A percentile compares a stretch with the other conserved stretches of the same genome.
These are phyloP conservation scores for Alternaria gansuensis DNA, from an alignment of 2,329 filamentous ascomycete genomes.

Conservation along the genomic window DNA sequence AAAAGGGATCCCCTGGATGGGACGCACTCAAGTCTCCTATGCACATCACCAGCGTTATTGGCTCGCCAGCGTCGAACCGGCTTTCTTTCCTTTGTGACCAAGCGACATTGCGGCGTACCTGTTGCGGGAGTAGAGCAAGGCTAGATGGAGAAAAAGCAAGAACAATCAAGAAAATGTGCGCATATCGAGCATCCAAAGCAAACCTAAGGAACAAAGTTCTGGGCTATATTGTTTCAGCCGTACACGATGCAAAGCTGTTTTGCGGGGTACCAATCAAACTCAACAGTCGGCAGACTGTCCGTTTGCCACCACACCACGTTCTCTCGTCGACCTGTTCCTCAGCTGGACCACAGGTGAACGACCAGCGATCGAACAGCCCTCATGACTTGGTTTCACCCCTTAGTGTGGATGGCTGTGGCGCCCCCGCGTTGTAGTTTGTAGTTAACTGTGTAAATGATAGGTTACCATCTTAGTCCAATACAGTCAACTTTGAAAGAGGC, in stretches of 20 bases:
- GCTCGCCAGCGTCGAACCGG: background rate
- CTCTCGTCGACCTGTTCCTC: conserved; percentile 6
- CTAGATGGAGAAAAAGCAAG: conserved; percentile 13
- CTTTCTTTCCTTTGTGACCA: conserved; percentile 8
- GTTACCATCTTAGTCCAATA: conserved; percentile 6
- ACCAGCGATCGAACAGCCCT: background rate
- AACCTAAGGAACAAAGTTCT: conserved; percentile 20
- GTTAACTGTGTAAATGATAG: conserved; percentile 2
- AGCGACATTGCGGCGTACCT: conserved; percentile 14
- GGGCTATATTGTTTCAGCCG: conserved; percentile 18
- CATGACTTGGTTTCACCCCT: conserved; percentile 1
- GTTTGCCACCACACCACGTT: conserved; percentile 13
- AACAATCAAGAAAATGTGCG: conserved; percentile 7
- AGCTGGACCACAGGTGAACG: conserved; percentile 1
- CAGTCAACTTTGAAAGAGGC: conserved; percentile 4
- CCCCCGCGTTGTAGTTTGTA: background rate
- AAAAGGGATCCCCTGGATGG: conserved; percentile 5
- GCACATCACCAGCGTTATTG: conserved; percentile 3
- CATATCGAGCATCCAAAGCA: conserved; percentile 10
- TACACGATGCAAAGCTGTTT: conserved; percentile 11
- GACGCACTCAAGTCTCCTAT: background rate
- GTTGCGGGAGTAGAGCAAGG: conserved; percentile 6
- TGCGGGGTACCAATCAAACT: conserved; percentile 20
- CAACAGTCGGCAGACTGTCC: background rate
- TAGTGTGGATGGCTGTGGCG: background rate